These are phyloP conservation scores for Chlorociboria aeruginascens DNA, from an alignment of 495 filamentous ascomycete genomes.

Conservation along the genomic window DNA sequence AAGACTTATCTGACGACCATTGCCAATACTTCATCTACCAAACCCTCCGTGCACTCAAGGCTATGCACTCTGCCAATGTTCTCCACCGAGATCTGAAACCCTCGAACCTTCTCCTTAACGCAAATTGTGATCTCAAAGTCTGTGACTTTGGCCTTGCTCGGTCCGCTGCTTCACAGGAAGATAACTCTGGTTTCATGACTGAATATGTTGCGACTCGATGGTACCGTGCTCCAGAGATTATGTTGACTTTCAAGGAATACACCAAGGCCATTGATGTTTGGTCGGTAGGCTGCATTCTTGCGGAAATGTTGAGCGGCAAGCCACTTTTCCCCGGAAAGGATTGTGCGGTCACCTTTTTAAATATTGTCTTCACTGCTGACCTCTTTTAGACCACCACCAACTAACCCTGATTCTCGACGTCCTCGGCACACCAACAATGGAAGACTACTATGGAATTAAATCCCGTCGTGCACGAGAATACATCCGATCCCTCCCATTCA, in stretches of 20 bases:
- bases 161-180: constrained; percentile 85
- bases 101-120: constrained; percentile 91
- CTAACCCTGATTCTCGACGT: constrained; percentile 96
- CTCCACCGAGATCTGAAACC: constrained; percentile 97
- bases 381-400: constrained; percentile 79
- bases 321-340: constrained; percentile 98
- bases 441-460: constrained; percentile 99
- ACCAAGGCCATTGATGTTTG: constrained; percentile 99
- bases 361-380: constrained; percentile 15
- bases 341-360: constrained; percentile 47
- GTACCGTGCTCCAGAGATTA: constrained; percentile 99
- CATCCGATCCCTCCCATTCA: constrained; percentile 98
- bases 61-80: constrained; percentile 98
- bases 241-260: constrained; percentile 99
- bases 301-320: constrained; percentile 99
- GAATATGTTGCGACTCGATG: constrained; percentile 99
- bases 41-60: constrained; percentile 93
- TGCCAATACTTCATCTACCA: constrained; percentile 99
- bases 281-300: constrained; percentile 97
- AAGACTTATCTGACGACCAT: constrained; percentile 96
- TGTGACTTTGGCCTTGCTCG: constrained; percentile 95
- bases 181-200: constrained; percentile 99
- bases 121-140: constrained; percentile 98
- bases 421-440: constrained; percentile 97
- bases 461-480: constrained; percentile 96